phyloP scores from a whole-genome alignment of 805 yeast genomes.

The Cyberlindnera saturnus region DNA sequence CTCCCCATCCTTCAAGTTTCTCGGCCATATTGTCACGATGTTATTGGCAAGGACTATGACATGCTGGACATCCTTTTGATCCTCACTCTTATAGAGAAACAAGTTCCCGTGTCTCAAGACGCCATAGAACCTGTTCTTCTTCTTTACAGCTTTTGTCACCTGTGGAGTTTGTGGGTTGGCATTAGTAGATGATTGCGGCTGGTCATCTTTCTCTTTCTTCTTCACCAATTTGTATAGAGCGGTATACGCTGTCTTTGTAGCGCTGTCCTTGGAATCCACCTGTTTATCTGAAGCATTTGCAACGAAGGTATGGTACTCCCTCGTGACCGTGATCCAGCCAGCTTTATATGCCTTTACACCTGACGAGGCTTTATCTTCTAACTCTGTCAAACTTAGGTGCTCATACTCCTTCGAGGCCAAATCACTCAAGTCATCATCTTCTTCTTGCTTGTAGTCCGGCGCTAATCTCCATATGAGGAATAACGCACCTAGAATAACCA shows the following conservation, averaged over 20 bases:
- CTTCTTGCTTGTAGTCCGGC: constrained; percentile 26
- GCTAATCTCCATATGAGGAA: constrained; percentile 31
- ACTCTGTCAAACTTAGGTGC: constrained; percentile 50
- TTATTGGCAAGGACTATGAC: constrained; percentile 71
- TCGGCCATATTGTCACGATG: constrained; percentile 82
- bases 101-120: constrained; percentile 82
- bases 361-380: constrained; percentile 52
- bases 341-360: constrained; percentile 60
- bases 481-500: constrained; percentile 35
- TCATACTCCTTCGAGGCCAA: constrained; percentile 5
- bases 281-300: constrained; percentile 31
- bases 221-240: constrained; percentile 54
- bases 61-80: constrained; percentile 59
- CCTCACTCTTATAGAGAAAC: constrained; percentile 73
- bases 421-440: constrained; percentile 21
- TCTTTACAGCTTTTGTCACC: constrained; percentile 29
- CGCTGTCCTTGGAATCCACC: constrained; percentile 18
- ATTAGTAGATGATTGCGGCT: constrained; percentile 1
- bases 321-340: constrained; percentile 85
- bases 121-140: constrained; percentile 60
- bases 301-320: constrained; percentile 55
- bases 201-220: constrained; percentile 10
- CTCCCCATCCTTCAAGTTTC: constrained; percentile 64
- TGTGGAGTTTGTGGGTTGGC: constrained; percentile 6
- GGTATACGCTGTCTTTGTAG: constrained; percentile 48